phyloP scores from a whole-genome alignment of 208 protist genomes.

The Naegleria gruberi region DNA sequence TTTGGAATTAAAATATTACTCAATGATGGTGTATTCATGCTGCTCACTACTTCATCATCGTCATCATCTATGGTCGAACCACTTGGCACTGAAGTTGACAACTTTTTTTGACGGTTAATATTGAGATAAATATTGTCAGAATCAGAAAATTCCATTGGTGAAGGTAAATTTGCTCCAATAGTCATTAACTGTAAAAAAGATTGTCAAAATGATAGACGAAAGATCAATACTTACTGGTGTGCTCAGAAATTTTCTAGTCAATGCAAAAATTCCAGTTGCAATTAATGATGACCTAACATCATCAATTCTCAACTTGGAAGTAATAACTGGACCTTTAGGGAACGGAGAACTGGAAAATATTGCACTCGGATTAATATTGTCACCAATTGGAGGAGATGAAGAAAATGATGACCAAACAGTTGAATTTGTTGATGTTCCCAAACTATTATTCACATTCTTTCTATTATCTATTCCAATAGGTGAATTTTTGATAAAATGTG shows the following conservation, averaged over 20 bases:
- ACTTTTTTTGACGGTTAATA: not conserved
- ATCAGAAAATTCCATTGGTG: not conserved
- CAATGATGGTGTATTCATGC: not conserved
- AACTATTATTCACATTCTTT: not conserved
- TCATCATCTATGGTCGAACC: not conserved
- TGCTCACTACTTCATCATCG: not conserved
- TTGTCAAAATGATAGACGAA: not conserved
- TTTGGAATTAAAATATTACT: not conserved
- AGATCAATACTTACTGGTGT: not conserved
- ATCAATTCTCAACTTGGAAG: not conserved
- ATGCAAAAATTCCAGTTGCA: not conserved
- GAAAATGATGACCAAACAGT: not conserved
- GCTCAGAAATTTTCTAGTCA: not conserved
- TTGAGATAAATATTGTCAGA: not conserved
- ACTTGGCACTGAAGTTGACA: not conserved
- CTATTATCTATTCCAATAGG: not conserved
- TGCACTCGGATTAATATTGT: not conserved
- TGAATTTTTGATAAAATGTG: too few relatives aligned
- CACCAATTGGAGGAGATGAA: not conserved
- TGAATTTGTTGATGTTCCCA: not conserved
- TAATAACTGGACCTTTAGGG: not conserved
- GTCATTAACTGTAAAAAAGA: not conserved
- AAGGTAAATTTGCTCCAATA: not conserved
- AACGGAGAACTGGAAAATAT: not conserved
- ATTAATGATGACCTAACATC: not conserved